Conservation (phyloP, 441 rosid genomes). For the Pelargonium myrrhifolium region DNA sequence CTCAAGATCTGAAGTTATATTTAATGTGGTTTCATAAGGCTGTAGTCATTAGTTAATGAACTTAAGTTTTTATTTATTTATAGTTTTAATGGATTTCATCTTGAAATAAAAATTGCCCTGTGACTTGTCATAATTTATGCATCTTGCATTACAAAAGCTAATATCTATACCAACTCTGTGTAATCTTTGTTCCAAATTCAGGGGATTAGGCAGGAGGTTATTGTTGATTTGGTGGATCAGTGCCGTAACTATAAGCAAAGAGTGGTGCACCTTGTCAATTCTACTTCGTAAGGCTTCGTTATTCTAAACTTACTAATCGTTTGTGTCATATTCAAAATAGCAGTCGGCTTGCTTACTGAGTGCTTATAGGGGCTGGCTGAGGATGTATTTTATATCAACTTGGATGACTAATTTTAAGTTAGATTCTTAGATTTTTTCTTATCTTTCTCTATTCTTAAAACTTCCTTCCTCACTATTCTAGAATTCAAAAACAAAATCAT, state of each 20-base stretch:
- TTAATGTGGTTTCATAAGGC: background rate
- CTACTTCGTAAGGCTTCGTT: slow-evolving; percentile 70
- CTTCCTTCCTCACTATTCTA: too few species aligned
- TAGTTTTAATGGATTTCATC: too few species aligned
- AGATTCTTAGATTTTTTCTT: too few species aligned
- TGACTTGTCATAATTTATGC: background rate
- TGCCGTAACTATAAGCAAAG: slow-evolving; percentile 95
- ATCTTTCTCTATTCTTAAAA: too few species aligned
- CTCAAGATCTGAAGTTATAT: too few species aligned
- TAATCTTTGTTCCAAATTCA: slow-evolving; percentile 25
- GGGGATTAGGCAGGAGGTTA: slow-evolving; percentile 96
- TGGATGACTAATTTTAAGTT: too few species aligned
- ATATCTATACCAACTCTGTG: background rate
- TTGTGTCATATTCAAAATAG: background rate
- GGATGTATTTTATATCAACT: too few species aligned
- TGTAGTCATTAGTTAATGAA: too few species aligned
- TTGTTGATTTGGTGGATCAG: slow-evolving; percentile 92
- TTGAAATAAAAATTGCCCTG: background rate
- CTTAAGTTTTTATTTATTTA: too few species aligned
- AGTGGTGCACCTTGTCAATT: slow-evolving; percentile 96
- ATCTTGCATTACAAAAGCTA: background rate
- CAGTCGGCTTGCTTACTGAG: too few species aligned
- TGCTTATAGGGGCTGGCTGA: too few species aligned
- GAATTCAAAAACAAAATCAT: too few species aligned
- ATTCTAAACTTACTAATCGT: background rate